phyloP scores from a whole-genome alignment of 306 rosid genomes.

The Cucurbita moschata region DNA sequence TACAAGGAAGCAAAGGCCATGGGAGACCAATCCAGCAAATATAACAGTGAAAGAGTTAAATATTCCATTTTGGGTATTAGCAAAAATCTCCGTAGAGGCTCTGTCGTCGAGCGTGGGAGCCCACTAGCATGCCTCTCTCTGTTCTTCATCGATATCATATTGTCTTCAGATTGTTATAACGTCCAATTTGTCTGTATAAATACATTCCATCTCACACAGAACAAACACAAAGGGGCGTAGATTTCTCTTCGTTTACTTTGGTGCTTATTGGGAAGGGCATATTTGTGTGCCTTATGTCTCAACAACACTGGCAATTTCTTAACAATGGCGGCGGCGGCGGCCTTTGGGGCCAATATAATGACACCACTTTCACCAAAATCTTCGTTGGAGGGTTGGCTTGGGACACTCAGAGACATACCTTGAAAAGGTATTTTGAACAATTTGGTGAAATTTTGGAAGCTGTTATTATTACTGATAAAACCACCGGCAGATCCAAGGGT shows the following conservation, averaged over 20 bases:
- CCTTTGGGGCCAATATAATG: slow-evolving; percentile 37
- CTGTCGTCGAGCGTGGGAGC: slow-evolving; percentile 30
- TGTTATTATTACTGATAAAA: slow-evolving; percentile 84
- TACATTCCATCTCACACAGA: background rate
- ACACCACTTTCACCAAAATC: slow-evolving; percentile 75
- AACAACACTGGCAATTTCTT: slow-evolving; percentile 61
- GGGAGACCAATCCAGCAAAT: slow-evolving; percentile 30
- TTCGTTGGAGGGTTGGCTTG: slow-evolving; percentile 98
- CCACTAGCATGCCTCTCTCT: slow-evolving; percentile 35
- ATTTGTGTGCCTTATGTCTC: slow-evolving; percentile 37
- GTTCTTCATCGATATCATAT: background rate
- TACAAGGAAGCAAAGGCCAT: slow-evolving; percentile 45
- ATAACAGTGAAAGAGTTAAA: background rate
- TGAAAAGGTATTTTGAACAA: slow-evolving; percentile 82
- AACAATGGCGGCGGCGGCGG: slow-evolving; percentile 3
- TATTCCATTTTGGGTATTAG: background rate
- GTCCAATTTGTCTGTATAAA: background rate
- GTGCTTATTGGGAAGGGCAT: background rate
- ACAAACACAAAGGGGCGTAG: background rate
- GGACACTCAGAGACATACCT: slow-evolving; percentile 88
- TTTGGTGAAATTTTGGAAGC: slow-evolving; percentile 95
- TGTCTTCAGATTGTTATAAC: background rate
- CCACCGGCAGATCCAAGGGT: slow-evolving; percentile 95
- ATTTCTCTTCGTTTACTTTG: background rate
- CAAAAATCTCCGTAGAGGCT: slow-evolving; percentile 3